Evolutionary conservation across 1,139 yeast species (phyloP).

Genomic region (Entelexis paramagnoliae): DNA sequence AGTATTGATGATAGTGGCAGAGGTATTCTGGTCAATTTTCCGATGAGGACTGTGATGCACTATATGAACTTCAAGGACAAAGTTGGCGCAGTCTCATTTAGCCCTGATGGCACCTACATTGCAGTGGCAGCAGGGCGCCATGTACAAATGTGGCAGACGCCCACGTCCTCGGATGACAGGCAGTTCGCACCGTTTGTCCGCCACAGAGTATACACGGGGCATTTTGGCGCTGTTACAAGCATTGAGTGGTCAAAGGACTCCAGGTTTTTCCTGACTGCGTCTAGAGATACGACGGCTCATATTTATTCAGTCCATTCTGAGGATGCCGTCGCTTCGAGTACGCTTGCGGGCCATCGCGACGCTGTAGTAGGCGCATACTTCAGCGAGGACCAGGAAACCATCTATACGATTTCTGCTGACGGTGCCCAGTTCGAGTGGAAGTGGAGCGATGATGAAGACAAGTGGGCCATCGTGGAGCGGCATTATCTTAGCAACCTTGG

Average conservation of each 20-base stretch:
- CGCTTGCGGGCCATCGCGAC: slow-evolving; percentile 88
- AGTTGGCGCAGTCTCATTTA: slow-evolving; percentile 65
- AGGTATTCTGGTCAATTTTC: slow-evolving; percentile 80
- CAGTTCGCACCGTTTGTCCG: slow-evolving; percentile 95
- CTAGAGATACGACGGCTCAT: slow-evolving; percentile 83
- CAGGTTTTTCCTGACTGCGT: slow-evolving; percentile 71
- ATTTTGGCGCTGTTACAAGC: slow-evolving; percentile 68
- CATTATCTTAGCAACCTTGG: slow-evolving; percentile 63
- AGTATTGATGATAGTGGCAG: slow-evolving; percentile 84
- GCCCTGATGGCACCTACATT: slow-evolving; percentile 81
- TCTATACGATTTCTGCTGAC: slow-evolving; percentile 85
- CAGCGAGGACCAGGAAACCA: slow-evolving; percentile 71
- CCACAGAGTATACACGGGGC: slow-evolving; percentile 86
- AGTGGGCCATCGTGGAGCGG: slow-evolving; percentile 79
- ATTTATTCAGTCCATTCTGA: slow-evolving; percentile 67
- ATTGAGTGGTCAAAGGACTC: slow-evolving; percentile 87
- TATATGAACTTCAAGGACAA: slow-evolving; percentile 84
- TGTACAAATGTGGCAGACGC: slow-evolving; percentile 91
- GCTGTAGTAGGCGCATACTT: slow-evolving; percentile 80
- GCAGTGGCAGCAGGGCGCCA: slow-evolving; percentile 78
- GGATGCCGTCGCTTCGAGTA: slow-evolving; percentile 73
- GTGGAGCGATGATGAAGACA: slow-evolving; percentile 43
- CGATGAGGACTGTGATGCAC: slow-evolving; percentile 78
- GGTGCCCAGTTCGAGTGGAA: slow-evolving; percentile 95
- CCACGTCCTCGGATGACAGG: slow-evolving; percentile 52